Base-by-base conservation (phyloP, 306 rosid species). In the Pueraria montana region DNA sequence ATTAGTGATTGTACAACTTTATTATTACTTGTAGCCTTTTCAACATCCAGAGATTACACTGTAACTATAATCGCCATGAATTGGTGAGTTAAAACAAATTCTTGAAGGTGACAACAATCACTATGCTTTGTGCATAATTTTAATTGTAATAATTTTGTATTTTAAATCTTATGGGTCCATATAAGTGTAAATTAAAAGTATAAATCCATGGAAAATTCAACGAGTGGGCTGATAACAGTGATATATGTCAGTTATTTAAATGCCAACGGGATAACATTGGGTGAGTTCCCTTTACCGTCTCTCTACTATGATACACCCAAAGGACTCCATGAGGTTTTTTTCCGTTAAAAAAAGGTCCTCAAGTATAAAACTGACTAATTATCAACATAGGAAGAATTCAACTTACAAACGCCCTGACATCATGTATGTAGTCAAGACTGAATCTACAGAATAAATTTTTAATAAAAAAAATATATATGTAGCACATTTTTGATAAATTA, bases 361-460 rank as follows among this genome's bases (percentile, higher is more conserved):
- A n/a, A 40, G 4, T 34, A 34, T 12, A 53, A 17, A 13, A 74
- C 64, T 9, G 56, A 21, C 42, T 21, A 72, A 26, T 58, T 75
- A 76, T 84, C 62, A 49, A 34, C 75, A 68, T 16, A 68, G n/a
- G 43, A 80, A 80, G 9, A 76, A 72, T 38, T 49, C 50, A 73
- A 73, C 71, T 69, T 42, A 17, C 49, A 62, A 74, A 56, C 40
- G 5, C 24, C 85, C 62, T 27, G 14, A 62, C 24, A 73, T 62
- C 62, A 67, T 72, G 59, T 46, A 68, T 20, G 48, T 76, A 77
- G 73, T 77, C 42, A 84, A 62, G 46, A 42, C 68, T 13, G 46
- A 76, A 73, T 64, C 79, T 66, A 80, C 85, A 70, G 43, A 70
- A 70, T 24, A 80, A 50, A 36, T 26, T 17, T 80, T 68, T 36